Evolutionary conservation across 805 yeast genomes (phyloP), one percentile per base, ranked within the genome.

Genomic region (Barnettozyma salicaria): DNA sequence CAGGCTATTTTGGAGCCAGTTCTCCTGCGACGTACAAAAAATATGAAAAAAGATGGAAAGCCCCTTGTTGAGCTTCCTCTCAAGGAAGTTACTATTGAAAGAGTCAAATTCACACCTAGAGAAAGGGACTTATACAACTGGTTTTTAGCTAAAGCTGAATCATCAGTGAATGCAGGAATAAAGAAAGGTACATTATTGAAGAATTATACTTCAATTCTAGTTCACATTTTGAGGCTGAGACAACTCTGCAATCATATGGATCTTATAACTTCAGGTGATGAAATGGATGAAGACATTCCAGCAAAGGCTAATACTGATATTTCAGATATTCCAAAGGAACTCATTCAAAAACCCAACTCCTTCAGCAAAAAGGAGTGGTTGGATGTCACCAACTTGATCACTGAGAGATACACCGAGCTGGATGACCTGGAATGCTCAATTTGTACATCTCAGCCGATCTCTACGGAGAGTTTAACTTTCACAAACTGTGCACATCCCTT

Each of bases 231-330:
- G 44, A 67, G 97, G 39, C 65, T 90, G 26, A 68, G 97, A 41
- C 97, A 90, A 56, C 73, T 82, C 0, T 90, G 97, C 55, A 87
- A 96, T 52, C 96, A 90, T 55, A 70, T 81, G 13, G 76, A 75
- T 37, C 63, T 89, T 39, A 71, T 88, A 1, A 69, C 71, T 4
- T 61, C 72, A 8, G 61, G 65, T 2, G 69, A 65, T 42, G 80
- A 75, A 32, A 70, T 73, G 53, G 80, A 75, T 43, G 80, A 72
- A 22, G 71, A 68, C 33, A 52, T 67, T 31, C 27, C 42, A 36
- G 41, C 39, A 39, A 58, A 36, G 18, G 14, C 26, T 5, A 20
- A 29, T 1, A n/a, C 44, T 2, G 16, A 37, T 4, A 16, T 32
- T 3, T 13, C 37, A 14, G 51, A 47, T 6, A 41, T 51, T 7